phyloP scores from a whole-genome alignment of 345 rosid species.

The Pelargonium nanum region DNA sequence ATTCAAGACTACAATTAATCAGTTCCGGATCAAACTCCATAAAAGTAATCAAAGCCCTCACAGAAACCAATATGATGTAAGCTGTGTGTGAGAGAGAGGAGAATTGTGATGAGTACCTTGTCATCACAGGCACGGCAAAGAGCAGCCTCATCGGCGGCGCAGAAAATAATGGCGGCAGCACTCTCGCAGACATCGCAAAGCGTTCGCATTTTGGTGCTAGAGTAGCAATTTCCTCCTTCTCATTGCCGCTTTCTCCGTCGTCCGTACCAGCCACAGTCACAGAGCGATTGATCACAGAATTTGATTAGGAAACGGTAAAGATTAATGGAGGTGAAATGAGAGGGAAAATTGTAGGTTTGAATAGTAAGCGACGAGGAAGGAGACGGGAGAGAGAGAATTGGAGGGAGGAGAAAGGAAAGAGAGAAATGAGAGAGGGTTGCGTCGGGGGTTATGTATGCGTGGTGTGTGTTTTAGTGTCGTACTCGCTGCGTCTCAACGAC shows the following conservation, averaged over 20 bases:
- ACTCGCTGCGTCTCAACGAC: background rate
- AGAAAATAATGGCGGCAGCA: constrained; percentile 74
- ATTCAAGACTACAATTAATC: background rate
- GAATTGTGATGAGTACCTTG: constrained; percentile 22
- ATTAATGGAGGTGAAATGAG: background rate
- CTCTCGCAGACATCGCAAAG: constrained; percentile 64
- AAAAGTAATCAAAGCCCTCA: no score
- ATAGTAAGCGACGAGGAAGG: background rate
- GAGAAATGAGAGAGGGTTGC: background rate
- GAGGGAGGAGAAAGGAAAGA: background rate
- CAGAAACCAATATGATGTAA: no score
- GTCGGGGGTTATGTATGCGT: background rate
- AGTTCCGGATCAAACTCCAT: background rate
- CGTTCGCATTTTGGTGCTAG: constrained; percentile 39
- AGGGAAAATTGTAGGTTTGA: background rate
- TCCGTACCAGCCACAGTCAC: background rate
- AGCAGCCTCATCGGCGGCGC: constrained; percentile 88
- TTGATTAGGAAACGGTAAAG: background rate
- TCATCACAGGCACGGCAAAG: constrained; percentile 79
- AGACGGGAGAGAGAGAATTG: background rate
- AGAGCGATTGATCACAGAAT: background rate
- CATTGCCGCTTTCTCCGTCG: background rate
- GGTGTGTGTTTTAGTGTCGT: background rate
- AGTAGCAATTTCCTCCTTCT: background rate
- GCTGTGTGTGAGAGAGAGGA: background rate